Percentiles rank a stretch among this genome's conserved stretches.
These are phyloP conservation scores for Trichoderma koningii DNA, from an alignment of 2,329 filamentous ascomycete genomes.

Conservation along the genomic window DNA sequence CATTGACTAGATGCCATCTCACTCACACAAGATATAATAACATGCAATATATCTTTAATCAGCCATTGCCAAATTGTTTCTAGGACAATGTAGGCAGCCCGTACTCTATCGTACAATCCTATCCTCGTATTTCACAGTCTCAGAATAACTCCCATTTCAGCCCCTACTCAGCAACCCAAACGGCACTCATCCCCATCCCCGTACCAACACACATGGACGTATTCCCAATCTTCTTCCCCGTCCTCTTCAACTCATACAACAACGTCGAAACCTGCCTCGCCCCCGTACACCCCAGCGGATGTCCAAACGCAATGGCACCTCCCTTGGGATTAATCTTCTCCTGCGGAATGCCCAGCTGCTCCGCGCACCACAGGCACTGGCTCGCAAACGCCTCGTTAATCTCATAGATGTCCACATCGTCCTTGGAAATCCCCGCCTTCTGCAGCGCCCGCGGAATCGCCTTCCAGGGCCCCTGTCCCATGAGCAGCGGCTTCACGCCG, in stretches of 20 bases:
- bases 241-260: conserved; percentile 85
- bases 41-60: neutral
- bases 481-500: conserved; percentile 87
- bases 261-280: conserved; percentile 91
- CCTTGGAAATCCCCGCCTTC: conserved; percentile 80
- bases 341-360: conserved; percentile 77
- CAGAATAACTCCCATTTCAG: neutral
- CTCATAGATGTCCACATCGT: conserved; percentile 96
- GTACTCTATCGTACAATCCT: conserved; percentile 17
- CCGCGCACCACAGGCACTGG: conserved; percentile 91
- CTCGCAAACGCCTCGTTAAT: conserved; percentile 99
- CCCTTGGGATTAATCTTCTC: conserved; percentile 98
- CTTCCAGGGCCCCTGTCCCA: conserved; percentile 95
- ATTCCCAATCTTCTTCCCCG: conserved; percentile 80
- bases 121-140: neutral
- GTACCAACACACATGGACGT: conserved; percentile 97
- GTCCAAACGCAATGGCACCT: conserved; percentile 92
- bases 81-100: neutral
- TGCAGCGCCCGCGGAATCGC: conserved; percentile 90
- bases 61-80: neutral
- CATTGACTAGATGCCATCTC: too few species aligned
- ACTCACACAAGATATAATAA: too few species aligned
- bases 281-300: conserved; percentile 92
- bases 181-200: conserved; percentile 95
- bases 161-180: conserved; percentile 87